Conservation (phyloP, 352 stramenopile species). For the Hyaloperonospora brassicae region DNA sequence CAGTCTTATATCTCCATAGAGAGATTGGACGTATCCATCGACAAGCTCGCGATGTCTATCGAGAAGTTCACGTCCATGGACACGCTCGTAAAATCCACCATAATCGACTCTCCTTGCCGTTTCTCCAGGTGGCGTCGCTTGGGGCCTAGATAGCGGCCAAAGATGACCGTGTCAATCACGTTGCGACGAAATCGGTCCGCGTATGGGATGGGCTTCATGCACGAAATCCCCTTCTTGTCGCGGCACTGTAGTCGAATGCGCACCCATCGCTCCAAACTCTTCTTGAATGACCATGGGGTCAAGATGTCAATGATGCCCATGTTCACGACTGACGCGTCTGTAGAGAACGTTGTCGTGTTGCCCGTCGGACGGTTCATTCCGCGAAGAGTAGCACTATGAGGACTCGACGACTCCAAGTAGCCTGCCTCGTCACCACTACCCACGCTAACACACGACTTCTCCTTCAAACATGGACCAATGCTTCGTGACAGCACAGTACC, state of each 20-base stretch:
- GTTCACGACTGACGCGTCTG: slow-evolving; percentile 80
- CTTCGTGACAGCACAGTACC: slow-evolving; percentile 27
- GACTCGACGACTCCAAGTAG: slow-evolving; percentile 55
- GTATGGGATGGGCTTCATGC: slow-evolving; percentile 73
- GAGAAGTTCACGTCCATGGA: slow-evolving; percentile 38
- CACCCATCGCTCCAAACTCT: slow-evolving; percentile 87
- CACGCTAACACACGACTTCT: slow-evolving; percentile 25
- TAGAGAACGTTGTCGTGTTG: slow-evolving; percentile 38
- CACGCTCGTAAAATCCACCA: slow-evolving; percentile 75
- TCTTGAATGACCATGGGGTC: slow-evolving; percentile 91
- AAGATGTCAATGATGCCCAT: slow-evolving; percentile 98
- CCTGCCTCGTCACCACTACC: slow-evolving; percentile 33
- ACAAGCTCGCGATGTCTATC: slow-evolving; percentile 31
- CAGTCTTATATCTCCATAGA: slow-evolving; percentile 36
- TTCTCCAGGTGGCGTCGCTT: slow-evolving; percentile 27
- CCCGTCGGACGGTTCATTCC: slow-evolving; percentile 18
- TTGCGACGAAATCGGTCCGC: slow-evolving; percentile 79
- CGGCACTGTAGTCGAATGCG: slow-evolving; percentile 74
- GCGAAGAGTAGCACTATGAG: slow-evolving; percentile 30
- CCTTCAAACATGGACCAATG: slow-evolving; percentile 25
- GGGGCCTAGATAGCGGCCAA: slow-evolving; percentile 40
- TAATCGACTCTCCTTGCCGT: slow-evolving; percentile 61
- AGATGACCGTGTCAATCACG: slow-evolving; percentile 79
- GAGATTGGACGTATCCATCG: slow-evolving; percentile 39
- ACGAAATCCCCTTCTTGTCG: slow-evolving; percentile 74